Base-by-base conservation (phyloP, 2,329 filamentous ascomycete genomes). In the Neofusicoccum cordaticola region DNA sequence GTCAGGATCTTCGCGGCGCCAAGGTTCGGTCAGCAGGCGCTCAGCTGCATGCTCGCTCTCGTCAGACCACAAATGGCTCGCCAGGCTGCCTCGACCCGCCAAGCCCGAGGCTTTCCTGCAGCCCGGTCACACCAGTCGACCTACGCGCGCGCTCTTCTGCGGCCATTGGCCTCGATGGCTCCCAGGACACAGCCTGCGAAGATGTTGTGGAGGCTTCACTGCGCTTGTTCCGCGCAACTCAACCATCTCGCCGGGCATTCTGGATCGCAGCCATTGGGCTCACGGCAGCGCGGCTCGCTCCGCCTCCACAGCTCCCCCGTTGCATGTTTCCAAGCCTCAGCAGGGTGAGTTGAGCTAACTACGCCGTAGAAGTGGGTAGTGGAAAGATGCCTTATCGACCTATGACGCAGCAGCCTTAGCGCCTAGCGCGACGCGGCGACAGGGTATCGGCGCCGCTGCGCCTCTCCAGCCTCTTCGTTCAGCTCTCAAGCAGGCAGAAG, bases 401-500 rank as follows among this genome's bases (percentile, higher is more conserved):
- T 44, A 47, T 60, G 56, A 22, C 31, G 31, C 42, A 9, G 41
- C 27, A 60, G 56, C 56, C n/a, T 60, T 47, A n/a, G 56, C 42
- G 56, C 56, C 56, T 47, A 37, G 56, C 42, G 56, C 42, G 56
- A 47, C 22, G 42, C 27, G 22, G 42, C 7, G n/a, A 47, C 41
- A 45, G 41, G 56, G 56, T 15, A 47, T 17, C 12, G 41, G 11
- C 27, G 6, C 27, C 42, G 56, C 56, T 60, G 56, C 56, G 56
- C 56, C 56, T 19, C 56, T 60, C 56, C 56, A 60, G 56, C 56
- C 56, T 60, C 56, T 37, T 47, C 56, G 17, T 37, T 60, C 56
- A 60, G 56, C 41, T 47, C 31, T n/a, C 17, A 13, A 34, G 56
- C 44, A 47, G 42, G 56, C 42, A 60, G 42, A 47, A 12, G 42